Conservation (phyloP, 495 filamentous ascomycete genomes). For the Trichoderma virens region DNA sequence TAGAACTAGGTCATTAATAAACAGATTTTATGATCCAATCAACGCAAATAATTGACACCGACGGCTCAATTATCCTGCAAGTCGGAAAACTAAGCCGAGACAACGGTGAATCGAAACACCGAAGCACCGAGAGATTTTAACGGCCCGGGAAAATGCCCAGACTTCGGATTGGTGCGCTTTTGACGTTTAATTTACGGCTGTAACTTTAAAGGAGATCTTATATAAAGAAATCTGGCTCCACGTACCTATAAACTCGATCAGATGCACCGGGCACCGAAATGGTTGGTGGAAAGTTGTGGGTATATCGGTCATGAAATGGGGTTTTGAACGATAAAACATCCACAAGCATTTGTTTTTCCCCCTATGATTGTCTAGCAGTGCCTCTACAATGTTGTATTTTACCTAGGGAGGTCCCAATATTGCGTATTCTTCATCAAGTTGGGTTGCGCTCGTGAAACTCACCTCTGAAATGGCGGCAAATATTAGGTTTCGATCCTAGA, state of each 20-base stretch:
- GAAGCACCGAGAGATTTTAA: not conserved
- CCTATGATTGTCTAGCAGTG: not conserved
- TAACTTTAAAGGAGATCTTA: not conserved
- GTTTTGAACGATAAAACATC: not conserved
- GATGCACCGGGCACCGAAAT: not conserved
- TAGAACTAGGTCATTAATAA: not conserved
- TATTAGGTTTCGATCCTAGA: not conserved
- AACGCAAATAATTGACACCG: no score
- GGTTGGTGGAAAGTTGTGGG: not conserved
- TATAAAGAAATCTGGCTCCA: not conserved
- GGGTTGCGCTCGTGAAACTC: not conserved
- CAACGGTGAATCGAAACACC: not conserved
- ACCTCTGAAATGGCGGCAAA: not conserved
- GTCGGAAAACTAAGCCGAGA: not conserved
- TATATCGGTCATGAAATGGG: not conserved
- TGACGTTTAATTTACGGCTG: not conserved
- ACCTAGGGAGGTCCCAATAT: not conserved
- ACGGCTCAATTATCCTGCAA: not conserved
- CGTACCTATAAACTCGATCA: not conserved
- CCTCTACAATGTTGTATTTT: not conserved
- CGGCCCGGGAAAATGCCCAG: not conserved
- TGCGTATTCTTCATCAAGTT: not conserved
- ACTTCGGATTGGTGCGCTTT: constrained; percentile 4
- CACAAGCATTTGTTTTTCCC: not conserved
- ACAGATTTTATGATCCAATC: not conserved